Conservation (phyloP, 1,284 basidiomycete genomes). For the Austropuccinia psidii region DNA sequence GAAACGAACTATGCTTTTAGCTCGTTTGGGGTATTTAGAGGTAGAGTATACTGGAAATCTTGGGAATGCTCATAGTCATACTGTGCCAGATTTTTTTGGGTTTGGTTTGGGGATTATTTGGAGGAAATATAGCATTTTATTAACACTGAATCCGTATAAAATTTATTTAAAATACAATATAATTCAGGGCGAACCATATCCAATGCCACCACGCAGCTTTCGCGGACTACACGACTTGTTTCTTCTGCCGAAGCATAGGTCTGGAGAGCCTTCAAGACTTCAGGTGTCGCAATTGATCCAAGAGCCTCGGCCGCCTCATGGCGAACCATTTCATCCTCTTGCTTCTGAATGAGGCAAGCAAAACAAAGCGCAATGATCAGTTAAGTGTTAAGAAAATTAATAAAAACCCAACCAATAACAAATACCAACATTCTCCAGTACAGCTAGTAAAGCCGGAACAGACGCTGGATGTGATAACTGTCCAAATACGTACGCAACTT, state of each 20-base stretch:
- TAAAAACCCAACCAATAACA: background rate
- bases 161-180: background rate
- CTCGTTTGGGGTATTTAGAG: too few species aligned
- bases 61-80: conserved; percentile 75
- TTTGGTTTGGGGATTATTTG: background rate
- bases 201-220: conserved; percentile 92
- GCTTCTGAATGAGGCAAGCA: conserved; percentile 35
- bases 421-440: conserved; percentile 57
- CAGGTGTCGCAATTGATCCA: conserved; percentile 88
- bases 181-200: conserved; percentile 62
- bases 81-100: too few species aligned
- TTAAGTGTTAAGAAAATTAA: background rate
- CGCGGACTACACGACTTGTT: conserved; percentile 79
- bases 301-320: conserved; percentile 98
- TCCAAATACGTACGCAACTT: conserved; percentile 96
- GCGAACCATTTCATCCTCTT: conserved; percentile 93
- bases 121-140: background rate
- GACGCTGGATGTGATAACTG: conserved; percentile 85
- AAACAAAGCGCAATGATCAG: background rate
- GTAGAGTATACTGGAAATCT: conserved; percentile 72
- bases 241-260: conserved; percentile 73
- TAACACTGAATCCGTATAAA: background rate
- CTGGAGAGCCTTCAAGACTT: conserved; percentile 70
- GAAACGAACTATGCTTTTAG: too few species aligned
- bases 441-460: conserved; percentile 71